phyloP scores from a whole-genome alignment of 768 basidiomycete genomes.

The Auricularia heimuer region DNA sequence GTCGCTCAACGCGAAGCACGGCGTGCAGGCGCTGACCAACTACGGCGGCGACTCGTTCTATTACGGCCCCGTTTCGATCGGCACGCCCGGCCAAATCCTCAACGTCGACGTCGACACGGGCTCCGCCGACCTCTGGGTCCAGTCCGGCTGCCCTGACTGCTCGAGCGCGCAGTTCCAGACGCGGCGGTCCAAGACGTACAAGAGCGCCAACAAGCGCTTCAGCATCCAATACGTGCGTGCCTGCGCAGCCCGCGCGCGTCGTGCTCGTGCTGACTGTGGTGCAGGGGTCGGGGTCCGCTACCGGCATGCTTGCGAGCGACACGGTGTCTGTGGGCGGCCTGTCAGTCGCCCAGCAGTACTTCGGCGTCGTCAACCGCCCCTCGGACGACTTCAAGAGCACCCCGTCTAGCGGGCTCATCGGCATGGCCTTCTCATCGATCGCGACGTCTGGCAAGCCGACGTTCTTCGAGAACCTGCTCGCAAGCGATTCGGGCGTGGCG shows the following conservation, averaged over 20 bases:
- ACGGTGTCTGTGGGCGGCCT: conserved; percentile 39
- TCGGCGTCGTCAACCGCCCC: conserved; percentile 40
- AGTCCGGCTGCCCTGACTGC: conserved; percentile 32
- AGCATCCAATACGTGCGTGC: conserved; percentile 35
- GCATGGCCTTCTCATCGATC: conserved; percentile 53
- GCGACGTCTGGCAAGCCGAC: conserved; percentile 37
- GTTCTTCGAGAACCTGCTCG: conserved; percentile 55
- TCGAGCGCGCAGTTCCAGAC: conserved; percentile 29
- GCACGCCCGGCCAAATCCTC: conserved; percentile 43
- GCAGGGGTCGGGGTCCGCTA: conserved; percentile 44
- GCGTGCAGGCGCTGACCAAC: conserved; percentile 27
- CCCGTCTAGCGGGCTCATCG: conserved; percentile 50
- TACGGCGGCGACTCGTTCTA: conserved; percentile 38
- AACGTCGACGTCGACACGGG: conserved; percentile 61
- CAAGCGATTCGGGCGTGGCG: conserved; percentile 26
- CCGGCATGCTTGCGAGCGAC: conserved; percentile 41
- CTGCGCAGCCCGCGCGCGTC: not conserved
- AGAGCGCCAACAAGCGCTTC: conserved; percentile 22
- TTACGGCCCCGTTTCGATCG: conserved; percentile 39
- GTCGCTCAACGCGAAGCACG: conserved; percentile 5
- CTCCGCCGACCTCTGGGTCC: conserved; percentile 56
- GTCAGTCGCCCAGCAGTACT: conserved; percentile 37
- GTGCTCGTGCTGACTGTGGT: not conserved
- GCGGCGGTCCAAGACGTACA: conserved; percentile 33
- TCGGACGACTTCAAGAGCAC: conserved; percentile 40